Evolutionary conservation across 305 asterid species (phyloP), one percentile per base, ranked within the genome.

Genomic region (Fraxinus velutina): DNA sequence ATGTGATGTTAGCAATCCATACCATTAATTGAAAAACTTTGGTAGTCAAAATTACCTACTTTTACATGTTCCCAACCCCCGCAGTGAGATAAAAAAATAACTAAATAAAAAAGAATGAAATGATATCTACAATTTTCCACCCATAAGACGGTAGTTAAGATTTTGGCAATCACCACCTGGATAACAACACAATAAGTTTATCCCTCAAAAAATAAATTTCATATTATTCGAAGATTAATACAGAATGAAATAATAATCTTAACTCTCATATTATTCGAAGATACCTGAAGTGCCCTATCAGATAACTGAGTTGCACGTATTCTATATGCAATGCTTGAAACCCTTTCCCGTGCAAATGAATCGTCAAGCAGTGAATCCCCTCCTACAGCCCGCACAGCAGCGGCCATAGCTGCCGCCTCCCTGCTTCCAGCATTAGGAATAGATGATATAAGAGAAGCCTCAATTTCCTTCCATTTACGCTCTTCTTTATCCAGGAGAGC

Each of bases 361-460:
- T 96, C 97, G 81, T 94, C 98, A 74, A 91, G 94, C 77, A 94
- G 97, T 81, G 99, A 94, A 93, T 96, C 99, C 78, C 99, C 97
- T 75, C 99, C 99, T 10, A 96, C 92, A 50, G 99, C 99, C 88
- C 99, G 99, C 84, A 96, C 98, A 64, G 99, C 99, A 88, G 97
- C 95, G 78, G 99, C 94, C 98, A 96, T 86, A 78, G 99, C 99
- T 30, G 96, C 95, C 77, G 99, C 99, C 89, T 96, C 99, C 86
- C 99, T 91, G 91, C 92, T 93, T 73, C 99, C 98, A 87, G 97
- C 99, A 91, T 96, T 93, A 80, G 99, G 99, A 85, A 94, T 93
- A 19, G 97, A 93, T 76, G 97, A 91, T 87, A 96, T 91, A 84
- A 96, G 97, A 60, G 97, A 90, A 60, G 99, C 98, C 90, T 96